These are phyloP conservation scores for Saksenaea oblongispora DNA, from an alignment of 371 early-diverging fungal genomes.

Conservation along the genomic window DNA sequence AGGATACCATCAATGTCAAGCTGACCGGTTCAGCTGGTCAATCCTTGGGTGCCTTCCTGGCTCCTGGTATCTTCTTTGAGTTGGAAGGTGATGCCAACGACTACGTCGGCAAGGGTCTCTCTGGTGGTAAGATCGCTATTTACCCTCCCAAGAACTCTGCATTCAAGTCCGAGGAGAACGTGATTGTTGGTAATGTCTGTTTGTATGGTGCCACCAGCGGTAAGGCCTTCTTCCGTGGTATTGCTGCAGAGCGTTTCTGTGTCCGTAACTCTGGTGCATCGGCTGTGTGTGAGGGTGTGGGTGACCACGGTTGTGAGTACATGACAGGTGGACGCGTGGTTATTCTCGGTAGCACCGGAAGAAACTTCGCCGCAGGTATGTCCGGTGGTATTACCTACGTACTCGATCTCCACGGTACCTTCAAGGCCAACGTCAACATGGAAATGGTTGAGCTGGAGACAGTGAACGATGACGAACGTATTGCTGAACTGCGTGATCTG, in stretches of 20 bases:
- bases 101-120: constrained; percentile 97
- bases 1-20: constrained; percentile 82
- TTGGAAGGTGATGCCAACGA: constrained; percentile 98
- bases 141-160: constrained; percentile 81
- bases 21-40: constrained; percentile 96
- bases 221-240: constrained; percentile 88
- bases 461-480: constrained; percentile 76
- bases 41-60: constrained; percentile 93
- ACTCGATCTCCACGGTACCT: constrained; percentile 60
- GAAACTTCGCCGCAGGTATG: constrained; percentile 97
- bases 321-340: constrained; percentile 94
- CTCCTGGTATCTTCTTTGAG: constrained; percentile 87
- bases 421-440: constrained; percentile 73
- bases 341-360: constrained; percentile 82
- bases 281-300: constrained; percentile 95
- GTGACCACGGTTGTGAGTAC: constrained; percentile 99
- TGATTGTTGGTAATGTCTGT: constrained; percentile 96
- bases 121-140: constrained; percentile 87
- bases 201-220: constrained; percentile 96
- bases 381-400: constrained; percentile 93
- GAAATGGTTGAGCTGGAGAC: constrained; percentile 91
- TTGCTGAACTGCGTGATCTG: constrained; percentile 70
- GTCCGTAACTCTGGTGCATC: constrained; percentile 96
- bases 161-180: constrained; percentile 85
- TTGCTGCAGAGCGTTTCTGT: constrained; percentile 96